phyloP scores from a whole-genome alignment of 805 yeast species.

The Yarrowia porcina region DNA sequence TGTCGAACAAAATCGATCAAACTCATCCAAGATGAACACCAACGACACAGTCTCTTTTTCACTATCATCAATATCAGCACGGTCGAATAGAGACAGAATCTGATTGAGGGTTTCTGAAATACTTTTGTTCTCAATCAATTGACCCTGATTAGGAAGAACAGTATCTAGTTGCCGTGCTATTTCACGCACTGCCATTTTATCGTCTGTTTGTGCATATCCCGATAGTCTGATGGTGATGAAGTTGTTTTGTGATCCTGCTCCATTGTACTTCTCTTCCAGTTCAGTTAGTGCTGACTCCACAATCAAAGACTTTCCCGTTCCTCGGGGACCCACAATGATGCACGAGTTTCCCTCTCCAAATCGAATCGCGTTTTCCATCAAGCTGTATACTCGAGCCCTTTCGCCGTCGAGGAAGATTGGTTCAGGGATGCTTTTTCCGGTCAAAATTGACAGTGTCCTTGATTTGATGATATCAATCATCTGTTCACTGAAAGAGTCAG shows the following conservation, averaged over 20 bases:
- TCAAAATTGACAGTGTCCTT: slow-evolving; percentile 36
- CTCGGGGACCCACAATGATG: slow-evolving; percentile 74
- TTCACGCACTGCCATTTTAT: slow-evolving; percentile 73
- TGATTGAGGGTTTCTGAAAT: slow-evolving; percentile 34
- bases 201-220: slow-evolving; percentile 72
- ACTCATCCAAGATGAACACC: slow-evolving; percentile 77
- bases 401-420: slow-evolving; percentile 41
- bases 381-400: slow-evolving; percentile 50
- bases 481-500: neutral
- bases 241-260: slow-evolving; percentile 39
- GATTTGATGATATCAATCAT: slow-evolving; percentile 13
- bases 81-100: slow-evolving; percentile 34
- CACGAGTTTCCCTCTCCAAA: slow-evolving; percentile 79
- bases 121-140: slow-evolving; percentile 34
- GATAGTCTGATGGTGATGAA: slow-evolving; percentile 63
- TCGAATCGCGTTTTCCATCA: slow-evolving; percentile 62
- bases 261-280: slow-evolving; percentile 42
- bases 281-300: slow-evolving; percentile 54
- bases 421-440: slow-evolving; percentile 31
- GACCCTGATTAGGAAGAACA: slow-evolving; percentile 27
- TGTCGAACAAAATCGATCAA: slow-evolving; percentile 71
- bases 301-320: slow-evolving; percentile 68
- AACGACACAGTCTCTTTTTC: slow-evolving; percentile 48
- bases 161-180: slow-evolving; percentile 78
- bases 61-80: slow-evolving; percentile 30